Percentiles rank a stretch among this genome's conserved stretches.
phyloP scores from a whole-genome alignment of 2,329 filamentous ascomycete genomes.

The Ustilaginoidea virens region DNA sequence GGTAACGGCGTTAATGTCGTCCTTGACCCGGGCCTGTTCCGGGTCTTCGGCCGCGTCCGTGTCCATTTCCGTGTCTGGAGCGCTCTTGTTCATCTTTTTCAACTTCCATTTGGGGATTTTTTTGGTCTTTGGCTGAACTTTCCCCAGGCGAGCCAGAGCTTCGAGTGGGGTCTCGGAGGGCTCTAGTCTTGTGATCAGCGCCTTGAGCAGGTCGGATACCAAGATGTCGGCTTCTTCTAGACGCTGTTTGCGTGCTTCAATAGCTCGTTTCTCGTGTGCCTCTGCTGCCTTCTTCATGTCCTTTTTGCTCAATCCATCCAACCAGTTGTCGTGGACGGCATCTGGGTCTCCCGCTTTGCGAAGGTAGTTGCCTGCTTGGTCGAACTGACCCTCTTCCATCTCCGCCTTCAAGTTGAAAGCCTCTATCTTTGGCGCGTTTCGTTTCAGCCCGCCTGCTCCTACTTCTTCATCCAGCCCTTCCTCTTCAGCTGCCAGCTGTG shows the following conservation, averaged over 20 bases:
- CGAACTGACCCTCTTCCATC: slow-evolving; percentile 84
- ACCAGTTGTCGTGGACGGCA: slow-evolving; percentile 79
- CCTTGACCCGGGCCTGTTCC: slow-evolving; percentile 52
- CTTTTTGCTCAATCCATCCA: slow-evolving; percentile 84
- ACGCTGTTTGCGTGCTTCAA: slow-evolving; percentile 55
- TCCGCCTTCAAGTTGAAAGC: slow-evolving; percentile 90
- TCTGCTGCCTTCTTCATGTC: slow-evolving; percentile 80
- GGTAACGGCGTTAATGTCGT: slow-evolving; percentile 68
- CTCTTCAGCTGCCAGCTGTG: slow-evolving; percentile 55
- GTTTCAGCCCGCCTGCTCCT: slow-evolving; percentile 79
- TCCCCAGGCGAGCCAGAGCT: slow-evolving; percentile 68
- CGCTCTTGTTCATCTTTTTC: slow-evolving; percentile 46
- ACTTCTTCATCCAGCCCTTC: slow-evolving; percentile 76
- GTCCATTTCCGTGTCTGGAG: slow-evolving; percentile 56
- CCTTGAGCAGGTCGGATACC: slow-evolving; percentile 56
- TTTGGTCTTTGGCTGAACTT: slow-evolving; percentile 43
- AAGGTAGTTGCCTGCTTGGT: slow-evolving; percentile 81
- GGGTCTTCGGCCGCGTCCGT: slow-evolving; percentile 39
- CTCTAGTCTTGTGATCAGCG: slow-evolving; percentile 59
- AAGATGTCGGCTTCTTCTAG: slow-evolving; percentile 60
- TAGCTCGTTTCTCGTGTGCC: slow-evolving; percentile 73
- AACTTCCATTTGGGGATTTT: slow-evolving; percentile 52
- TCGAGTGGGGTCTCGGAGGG: slow-evolving; percentile 77
- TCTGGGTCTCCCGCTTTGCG: slow-evolving; percentile 81
- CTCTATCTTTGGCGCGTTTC: slow-evolving; percentile 83